Evolutionary conservation across 2,329 filamentous ascomycete genomes (phyloP), one percentile per base, ranked within the genome.

Genomic region (Xylariaceae sp.): DNA sequence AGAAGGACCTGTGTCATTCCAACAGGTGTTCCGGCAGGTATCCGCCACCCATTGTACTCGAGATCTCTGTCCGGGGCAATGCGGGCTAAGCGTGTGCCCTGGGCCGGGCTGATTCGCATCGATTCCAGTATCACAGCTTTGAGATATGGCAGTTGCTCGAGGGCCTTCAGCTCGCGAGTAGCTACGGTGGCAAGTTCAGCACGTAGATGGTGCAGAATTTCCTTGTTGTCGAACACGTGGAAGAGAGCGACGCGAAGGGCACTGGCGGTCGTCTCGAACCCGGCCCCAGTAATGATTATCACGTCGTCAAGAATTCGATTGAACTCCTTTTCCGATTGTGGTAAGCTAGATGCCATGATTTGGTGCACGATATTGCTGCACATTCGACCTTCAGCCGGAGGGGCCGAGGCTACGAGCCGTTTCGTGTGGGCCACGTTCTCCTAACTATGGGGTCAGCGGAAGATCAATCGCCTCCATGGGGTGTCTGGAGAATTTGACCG

Each of bases 111-210:
- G 1, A 78, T 53, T 2, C 77, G 70, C 58, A 78, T 63, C 1
- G 71, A 68, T 56, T 80, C 76, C 33, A 69, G 71, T 12, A 79
- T 63, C 1, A 75, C 70, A 1, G 75, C 72, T 10, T 70, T 68
- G 5, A 79, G 65, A 54, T 76, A 78, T 0, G 66, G 64, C 5
- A 69, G 53, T 42, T 57, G 38, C 45, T 56, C 54, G 7, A 59
- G 45, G 5, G 11, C 44, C 19, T 47, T 48, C 12, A 55, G 17
- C 4, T 53, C 51, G 14, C 42, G 33, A 4, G 22, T 33, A 28
- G 18, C 36, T 19, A 40, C 28, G 2, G 36, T 38, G 31, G 34
- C 45, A 19, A 59, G 47, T 17, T 59, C 57, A 5, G 39, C 18
- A 2, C 57, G 48, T 1, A 60, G 51, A 2, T 47, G 43, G 13